phyloP scores from a whole-genome alignment of 345 rosid genomes.

The Lenwebbia sp. region DNA sequence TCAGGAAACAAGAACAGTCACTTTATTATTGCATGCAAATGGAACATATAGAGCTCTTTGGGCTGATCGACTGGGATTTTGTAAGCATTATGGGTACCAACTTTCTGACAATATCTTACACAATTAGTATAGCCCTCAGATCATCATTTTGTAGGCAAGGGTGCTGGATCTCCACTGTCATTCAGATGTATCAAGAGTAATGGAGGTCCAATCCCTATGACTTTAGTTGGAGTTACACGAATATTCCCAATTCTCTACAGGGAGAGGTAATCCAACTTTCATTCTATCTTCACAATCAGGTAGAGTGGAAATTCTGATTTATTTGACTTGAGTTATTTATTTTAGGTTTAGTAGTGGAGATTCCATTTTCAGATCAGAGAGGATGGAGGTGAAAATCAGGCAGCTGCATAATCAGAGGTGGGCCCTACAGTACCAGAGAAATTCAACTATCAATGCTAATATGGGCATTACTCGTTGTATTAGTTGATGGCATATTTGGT shows the following conservation, averaged over 20 bases:
- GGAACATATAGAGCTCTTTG: constrained; percentile 95
- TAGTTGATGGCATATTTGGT: background rate
- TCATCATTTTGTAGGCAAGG: constrained; percentile 44
- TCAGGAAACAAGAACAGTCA: constrained; percentile 53
- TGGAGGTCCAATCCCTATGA: constrained; percentile 77
- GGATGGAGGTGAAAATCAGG: constrained; percentile 49
- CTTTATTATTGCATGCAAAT: constrained; percentile 62
- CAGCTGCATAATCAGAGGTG: constrained; percentile 45
- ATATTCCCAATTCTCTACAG: constrained; percentile 79
- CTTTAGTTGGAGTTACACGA: constrained; percentile 75
- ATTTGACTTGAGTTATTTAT: background rate
- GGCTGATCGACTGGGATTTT: constrained; percentile 85
- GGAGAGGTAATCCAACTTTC: constrained; percentile 51
- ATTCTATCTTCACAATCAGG: background rate
- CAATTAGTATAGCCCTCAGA: background rate
- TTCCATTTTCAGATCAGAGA: constrained; percentile 80
- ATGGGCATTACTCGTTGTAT: background rate
- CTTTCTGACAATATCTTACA: background rate
- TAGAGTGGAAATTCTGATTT: background rate
- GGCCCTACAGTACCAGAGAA: background rate
- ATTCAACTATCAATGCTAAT: background rate
- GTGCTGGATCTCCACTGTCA: constrained; percentile 54
- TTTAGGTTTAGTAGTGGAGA: constrained; percentile 46
- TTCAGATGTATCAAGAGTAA: constrained; percentile 80
- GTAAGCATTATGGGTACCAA: constrained; percentile 37